Base-by-base conservation (phyloP, 192 early-diverging fungal genomes). In the Coemansia sp. region DNA sequence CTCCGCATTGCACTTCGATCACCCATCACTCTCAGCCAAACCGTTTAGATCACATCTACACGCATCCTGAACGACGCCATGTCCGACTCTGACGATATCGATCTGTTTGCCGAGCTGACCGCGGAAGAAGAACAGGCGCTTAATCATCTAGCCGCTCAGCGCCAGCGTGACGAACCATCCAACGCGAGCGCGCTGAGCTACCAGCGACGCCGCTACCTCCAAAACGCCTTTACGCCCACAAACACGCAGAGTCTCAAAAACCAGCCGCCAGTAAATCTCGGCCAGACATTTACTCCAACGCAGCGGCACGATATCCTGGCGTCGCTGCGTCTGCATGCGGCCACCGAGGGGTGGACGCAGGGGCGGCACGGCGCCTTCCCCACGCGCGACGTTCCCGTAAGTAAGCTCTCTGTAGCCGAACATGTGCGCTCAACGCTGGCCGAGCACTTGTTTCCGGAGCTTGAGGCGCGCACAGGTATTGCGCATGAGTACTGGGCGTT, bases 351-450 rank as follows among this genome's bases (percentile, higher is more conserved):
- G 18, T 84, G 83, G 83, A 64, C 64, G 3, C 59, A 37, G 0
- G 60, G 67, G 17, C 71, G 83, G 1, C 83, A 84, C 59, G 75
- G 72, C n/a, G 76, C 81, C 0, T 81, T 83, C 59, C 59, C 81
- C 1, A 84, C 83, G 0, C 51, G 62, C 0, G 83, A 84, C 51
- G 57, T 84, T 15, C 75, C 83, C 2, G 52, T 81, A 8, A 37
- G 40, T 0, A 42, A 17, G 4, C 39, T 63, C 14, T 53, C 67
- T 0, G 38, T 57, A 1, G 30, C 57, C 12, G 15, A 17, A 0
- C 53, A 45, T 47, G 46, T 64, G 1, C 15, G 19, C 9, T 30
- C 24, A 0, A 15, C 56, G 25, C 55, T 83, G 2, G 10, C 22
- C 12, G 15, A 6, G 1, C 4, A 34, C n/a, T 46, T 81, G 19